phyloP scores from a whole-genome alignment of 306 rosid genomes.

The Prunus mongolica region DNA sequence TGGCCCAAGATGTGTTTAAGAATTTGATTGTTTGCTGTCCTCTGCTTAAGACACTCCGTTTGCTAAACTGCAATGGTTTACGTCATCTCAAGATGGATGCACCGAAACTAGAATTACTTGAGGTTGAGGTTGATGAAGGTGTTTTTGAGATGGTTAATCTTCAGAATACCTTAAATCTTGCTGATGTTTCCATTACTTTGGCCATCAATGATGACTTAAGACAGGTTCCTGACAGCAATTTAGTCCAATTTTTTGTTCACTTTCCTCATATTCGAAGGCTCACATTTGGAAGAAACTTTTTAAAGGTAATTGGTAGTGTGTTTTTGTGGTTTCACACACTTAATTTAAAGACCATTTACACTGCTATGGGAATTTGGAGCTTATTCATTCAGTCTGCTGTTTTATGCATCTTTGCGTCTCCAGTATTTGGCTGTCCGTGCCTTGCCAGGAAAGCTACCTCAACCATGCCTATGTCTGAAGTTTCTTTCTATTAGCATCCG shows the following conservation, averaged over 20 bases:
- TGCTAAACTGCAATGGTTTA: background rate
- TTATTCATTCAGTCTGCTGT: no score
- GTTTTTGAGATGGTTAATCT: conserved; percentile 32
- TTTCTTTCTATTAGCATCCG: no score
- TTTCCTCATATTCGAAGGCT: conserved; percentile 40
- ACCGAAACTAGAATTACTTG: conserved; percentile 20
- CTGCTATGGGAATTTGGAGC: no score
- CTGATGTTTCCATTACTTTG: conserved; percentile 42
- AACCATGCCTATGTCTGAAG: no score
- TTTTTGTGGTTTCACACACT: background rate
- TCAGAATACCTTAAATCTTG: conserved; percentile 37
- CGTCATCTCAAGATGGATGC: background rate
- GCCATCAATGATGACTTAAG: conserved; percentile 25
- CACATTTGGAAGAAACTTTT: background rate
- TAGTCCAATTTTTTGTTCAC: conserved; percentile 39
- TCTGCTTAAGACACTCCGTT: background rate
- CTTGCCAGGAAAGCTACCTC: no score
- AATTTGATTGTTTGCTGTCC: background rate
- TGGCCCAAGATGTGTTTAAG: conserved; percentile 32
- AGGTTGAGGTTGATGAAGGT: conserved; percentile 40
- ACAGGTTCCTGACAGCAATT: conserved; percentile 27
- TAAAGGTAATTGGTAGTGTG: conserved; percentile 31
- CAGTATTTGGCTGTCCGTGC: no score
- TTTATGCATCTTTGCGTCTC: no score
- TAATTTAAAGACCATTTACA: background rate